Evolutionary conservation across 2,329 filamentous ascomycete genomes (phyloP), one percentile per base, ranked within the genome.

Genomic region (Atkinsonella hypoxylon): DNA sequence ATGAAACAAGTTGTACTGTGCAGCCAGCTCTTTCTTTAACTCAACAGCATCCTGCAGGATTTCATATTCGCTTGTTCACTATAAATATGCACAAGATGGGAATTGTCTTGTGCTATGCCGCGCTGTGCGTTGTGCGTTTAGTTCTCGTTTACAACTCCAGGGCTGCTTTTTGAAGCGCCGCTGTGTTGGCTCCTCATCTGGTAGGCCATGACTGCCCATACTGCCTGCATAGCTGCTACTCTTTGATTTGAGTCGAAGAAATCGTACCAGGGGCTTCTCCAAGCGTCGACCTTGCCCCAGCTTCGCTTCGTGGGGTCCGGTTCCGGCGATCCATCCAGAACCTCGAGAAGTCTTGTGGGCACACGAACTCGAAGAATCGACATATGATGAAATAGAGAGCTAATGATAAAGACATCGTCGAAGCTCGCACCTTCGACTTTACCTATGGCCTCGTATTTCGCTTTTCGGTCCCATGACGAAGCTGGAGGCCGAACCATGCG

Each of bases 351-450:
- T 22, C 67, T 65, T 30, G 67, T 64, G 1, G 80, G 78, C 17
- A 83, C 78, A n/a, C 79, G 72, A 26, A 81, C 72, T 22, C 81
- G 67, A 51, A 83, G 58, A 45, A 84, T 62, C 26, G 72, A 76
- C 12, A 84, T 55, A 58, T 84, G 81, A 58, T 84, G 81, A 60
- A 82, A 82, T 31, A 83, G 62, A 4, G 72, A 73, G 62, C 77
- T 82, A 40, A 83, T 61, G 40, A 84, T 68, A 55, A 81, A 83
- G 2, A 83, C 67, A 56, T 84, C 80, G 55, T 84, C 81, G 58
- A 75, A 76, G 34, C 68, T 68, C 2, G 63, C 67, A 2, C 73
- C 74, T 1, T 57, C 57, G 11, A 63, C 61, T 54, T 73, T 75
- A 5, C 80, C 80, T 51, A 84, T 77, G 20, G 78, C 71, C 53